Conservation (phyloP, 768 basidiomycete genomes). For the Serendipita sp. region DNA sequence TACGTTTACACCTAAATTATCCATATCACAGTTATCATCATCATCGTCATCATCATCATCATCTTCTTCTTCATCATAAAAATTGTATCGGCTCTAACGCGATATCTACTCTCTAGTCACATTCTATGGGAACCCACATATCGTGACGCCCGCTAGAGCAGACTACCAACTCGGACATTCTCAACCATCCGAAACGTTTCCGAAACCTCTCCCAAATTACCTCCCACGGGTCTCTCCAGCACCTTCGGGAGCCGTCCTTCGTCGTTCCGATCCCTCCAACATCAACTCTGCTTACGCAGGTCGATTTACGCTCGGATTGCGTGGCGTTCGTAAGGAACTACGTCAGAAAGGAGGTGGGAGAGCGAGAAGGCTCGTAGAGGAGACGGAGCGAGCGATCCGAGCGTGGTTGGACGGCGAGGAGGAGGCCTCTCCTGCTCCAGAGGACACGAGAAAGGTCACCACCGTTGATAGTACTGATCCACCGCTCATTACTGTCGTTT, state of each 20-base stretch:
- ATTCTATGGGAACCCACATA: conserved; percentile 57
- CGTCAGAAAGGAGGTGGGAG: conserved; percentile 38
- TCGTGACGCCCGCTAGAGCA: conserved; percentile 39
- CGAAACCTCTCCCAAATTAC: conserved; percentile 54
- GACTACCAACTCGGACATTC: conserved; percentile 37
- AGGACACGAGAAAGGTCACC: conserved; percentile 19
- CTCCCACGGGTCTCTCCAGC: conserved; percentile 43
- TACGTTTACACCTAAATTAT: conserved; percentile 18
- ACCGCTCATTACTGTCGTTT: conserved; percentile 41
- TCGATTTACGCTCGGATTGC: conserved; percentile 57
- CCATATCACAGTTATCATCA: no score
- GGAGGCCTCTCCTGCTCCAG: conserved; percentile 29
- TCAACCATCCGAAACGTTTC: conserved; percentile 41
- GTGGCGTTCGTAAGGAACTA: conserved; percentile 54
- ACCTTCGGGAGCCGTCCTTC: conserved; percentile 25
- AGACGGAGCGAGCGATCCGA: conserved; percentile 46
- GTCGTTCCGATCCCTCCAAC: conserved; percentile 20
- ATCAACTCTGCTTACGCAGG: conserved; percentile 49
- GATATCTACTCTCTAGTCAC: conserved; percentile 28
- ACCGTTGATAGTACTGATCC: conserved; percentile 31
- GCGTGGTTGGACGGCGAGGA: conserved; percentile 44
- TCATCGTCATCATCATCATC: not conserved
- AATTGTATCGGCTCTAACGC: not conserved
- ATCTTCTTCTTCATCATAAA: not conserved
- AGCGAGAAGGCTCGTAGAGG: conserved; percentile 45